Conservation (phyloP, 2,329 filamentous ascomycete genomes). For the Decorospora gaudefroyi region DNA sequence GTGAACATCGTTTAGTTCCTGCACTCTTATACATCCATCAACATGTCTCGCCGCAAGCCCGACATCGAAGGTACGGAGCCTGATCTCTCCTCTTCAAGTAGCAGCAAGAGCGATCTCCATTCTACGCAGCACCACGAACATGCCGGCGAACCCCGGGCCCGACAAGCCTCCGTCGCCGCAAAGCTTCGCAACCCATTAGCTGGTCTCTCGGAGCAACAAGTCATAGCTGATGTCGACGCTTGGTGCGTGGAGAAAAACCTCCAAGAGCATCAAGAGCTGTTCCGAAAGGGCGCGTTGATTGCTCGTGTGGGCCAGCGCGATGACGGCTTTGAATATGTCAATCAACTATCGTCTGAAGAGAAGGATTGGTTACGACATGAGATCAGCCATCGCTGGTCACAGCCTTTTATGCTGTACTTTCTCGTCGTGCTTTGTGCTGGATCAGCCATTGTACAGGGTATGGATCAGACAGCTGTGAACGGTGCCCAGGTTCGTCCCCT, state of each 20-base stretch:
- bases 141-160: constrained; percentile 14
- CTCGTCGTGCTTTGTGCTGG: constrained; percentile 69
- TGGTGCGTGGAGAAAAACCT: constrained; percentile 59
- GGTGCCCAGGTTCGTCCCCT: constrained; percentile 32
- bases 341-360: constrained; percentile 60
- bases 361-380: constrained; percentile 63
- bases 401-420: constrained; percentile 67
- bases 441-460: constrained; percentile 69
- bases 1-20: constrained; percentile 1
- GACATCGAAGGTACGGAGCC: constrained; percentile 38
- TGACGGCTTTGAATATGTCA: constrained; percentile 54
- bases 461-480: constrained; percentile 44
- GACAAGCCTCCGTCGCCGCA: constrained; percentile 31
- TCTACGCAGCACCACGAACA: constrained; percentile 29
- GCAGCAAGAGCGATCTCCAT: constrained; percentile 32
- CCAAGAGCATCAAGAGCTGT: constrained; percentile 54
- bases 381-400: constrained; percentile 68
- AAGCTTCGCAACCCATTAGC: constrained; percentile 60
- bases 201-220: constrained; percentile 57
- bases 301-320: constrained; percentile 54
- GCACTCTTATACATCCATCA: constrained; percentile 5
- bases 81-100: constrained; percentile 24
- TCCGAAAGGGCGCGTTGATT: constrained; percentile 58
- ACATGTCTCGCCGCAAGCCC: constrained; percentile 30
- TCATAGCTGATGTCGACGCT: constrained; percentile 59